Base-by-base conservation (phyloP, 495 filamentous ascomycete species). In the Neurospora sp. region DNA sequence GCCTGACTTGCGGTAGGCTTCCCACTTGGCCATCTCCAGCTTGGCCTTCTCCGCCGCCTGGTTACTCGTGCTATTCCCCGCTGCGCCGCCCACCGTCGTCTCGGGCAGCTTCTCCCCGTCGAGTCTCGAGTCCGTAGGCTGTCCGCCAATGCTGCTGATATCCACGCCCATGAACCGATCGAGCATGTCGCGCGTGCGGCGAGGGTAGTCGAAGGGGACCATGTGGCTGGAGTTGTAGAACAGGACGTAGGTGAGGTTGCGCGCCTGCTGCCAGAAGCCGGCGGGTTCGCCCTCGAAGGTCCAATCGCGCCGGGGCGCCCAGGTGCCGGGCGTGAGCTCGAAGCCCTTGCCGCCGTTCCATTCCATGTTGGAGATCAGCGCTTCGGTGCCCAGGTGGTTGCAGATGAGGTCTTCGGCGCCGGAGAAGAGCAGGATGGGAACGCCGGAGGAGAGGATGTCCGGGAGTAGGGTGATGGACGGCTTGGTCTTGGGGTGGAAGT, bases 151-250 rank as follows among this genome's bases (percentile, higher is more conserved):
- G 79, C 89, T 91, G 75, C 88, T 91, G 74, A 98, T 97, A 79
- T 99, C 93, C 31, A 99, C 94, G 40, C 89, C 89, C 86, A 97
- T 93, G 82, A 98, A 98, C 20, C 96, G 91, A 81, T 98, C 96
- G 11, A 98, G 89, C 96, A 99, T 99, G 80, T 98, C 96, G 69
- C 96, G 89, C 10, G 90, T 92, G 69, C 94, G 90, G 35, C 94
- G 89, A 14, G 96, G 90, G 76, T 91, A 92, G 80, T 99, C 95
- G 80, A 94, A 98, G 7, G 96, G 96, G 4, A 98, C 96, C 96
- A 99, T 99, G 80, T 99, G 96, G 70, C 91, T 94, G 39, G 93
- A 89, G 82, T 98, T 97, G 85, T 97, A 95, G 83, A 98, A 97
- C 39, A 96, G 85, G 14, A 98, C 90, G 81, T 99, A 99, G 7